phyloP scores from a whole-genome alignment of 78 protist species.

The Acrasis kona region DNA sequence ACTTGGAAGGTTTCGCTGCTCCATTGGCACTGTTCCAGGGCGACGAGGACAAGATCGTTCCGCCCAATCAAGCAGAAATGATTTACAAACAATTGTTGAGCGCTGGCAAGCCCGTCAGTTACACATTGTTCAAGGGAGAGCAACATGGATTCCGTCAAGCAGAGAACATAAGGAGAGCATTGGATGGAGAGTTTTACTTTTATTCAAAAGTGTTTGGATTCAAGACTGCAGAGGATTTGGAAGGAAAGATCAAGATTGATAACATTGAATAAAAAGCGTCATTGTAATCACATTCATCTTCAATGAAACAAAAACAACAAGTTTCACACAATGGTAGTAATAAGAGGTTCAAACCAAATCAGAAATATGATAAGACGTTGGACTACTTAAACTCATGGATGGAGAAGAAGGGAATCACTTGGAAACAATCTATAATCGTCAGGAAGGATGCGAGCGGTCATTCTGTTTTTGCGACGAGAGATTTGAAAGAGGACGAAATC shows the following conservation, averaged over 20 bases:
- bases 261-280: too few relatives aligned
- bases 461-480: too few relatives aligned
- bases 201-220: not conserved
- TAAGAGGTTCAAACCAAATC: too few relatives aligned
- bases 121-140: conserved; percentile 9
- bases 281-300: too few relatives aligned
- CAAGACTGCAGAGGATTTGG: not conserved
- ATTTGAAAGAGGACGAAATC: too few relatives aligned
- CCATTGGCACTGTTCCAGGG: conserved; percentile 48
- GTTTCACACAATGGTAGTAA: too few relatives aligned
- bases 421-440: too few relatives aligned
- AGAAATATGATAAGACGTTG: too few relatives aligned
- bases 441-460: too few relatives aligned
- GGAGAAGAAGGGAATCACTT: too few relatives aligned
- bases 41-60: conserved; percentile 31
- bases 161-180: conserved; percentile 16
- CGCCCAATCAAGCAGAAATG: conserved; percentile 22
- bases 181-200: not conserved
- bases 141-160: conserved; percentile 34
- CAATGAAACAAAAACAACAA: too few relatives aligned
- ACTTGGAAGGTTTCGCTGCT: not conserved
- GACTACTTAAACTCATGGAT: too few relatives aligned
- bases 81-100: conserved; percentile 17
- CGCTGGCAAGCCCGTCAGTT: not conserved
- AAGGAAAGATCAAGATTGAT: not conserved